phyloP scores from a whole-genome alignment of 345 rosid genomes.

The Hibiscus trionum region DNA sequence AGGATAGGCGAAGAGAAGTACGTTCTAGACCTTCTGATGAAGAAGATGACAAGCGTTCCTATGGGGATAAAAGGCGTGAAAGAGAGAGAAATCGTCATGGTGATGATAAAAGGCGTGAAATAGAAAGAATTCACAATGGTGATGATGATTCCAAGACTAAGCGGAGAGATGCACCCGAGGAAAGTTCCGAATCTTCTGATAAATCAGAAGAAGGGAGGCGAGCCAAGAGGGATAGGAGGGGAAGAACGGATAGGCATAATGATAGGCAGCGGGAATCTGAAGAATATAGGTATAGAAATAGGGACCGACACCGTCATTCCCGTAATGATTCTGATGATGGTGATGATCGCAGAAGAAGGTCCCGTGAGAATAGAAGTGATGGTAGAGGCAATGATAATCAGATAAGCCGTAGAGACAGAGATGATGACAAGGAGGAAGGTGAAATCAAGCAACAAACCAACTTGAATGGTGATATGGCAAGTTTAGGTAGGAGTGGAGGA shows the following conservation, averaged over 20 bases:
- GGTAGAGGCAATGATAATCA: constrained; percentile 11
- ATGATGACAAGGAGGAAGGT: constrained; percentile 18
- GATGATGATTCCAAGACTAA: not conserved
- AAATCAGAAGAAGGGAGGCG: constrained; percentile 3
- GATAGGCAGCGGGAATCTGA: constrained; percentile 21
- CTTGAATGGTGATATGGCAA: constrained; percentile 22
- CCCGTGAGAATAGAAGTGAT: constrained; percentile 15
- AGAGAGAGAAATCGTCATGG: constrained; percentile 12
- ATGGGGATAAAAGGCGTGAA: constrained; percentile 17
- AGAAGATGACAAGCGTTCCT: constrained; percentile 7
- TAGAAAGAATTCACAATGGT: constrained; percentile 9
- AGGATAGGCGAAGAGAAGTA: not conserved
- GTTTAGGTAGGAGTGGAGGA: constrained; percentile 64
- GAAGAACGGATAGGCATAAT: constrained; percentile 4
- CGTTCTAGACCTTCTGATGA: not conserved
- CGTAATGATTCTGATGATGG: not conserved
- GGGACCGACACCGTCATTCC: not conserved
- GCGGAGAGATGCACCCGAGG: not conserved
- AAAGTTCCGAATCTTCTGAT: not conserved
- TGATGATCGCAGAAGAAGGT: not conserved
- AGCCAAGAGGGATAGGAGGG: constrained; percentile 1
- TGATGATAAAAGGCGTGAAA: constrained; percentile 13
- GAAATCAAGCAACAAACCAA: constrained; percentile 33
- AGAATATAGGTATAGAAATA: constrained; percentile 10
- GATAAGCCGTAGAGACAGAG: not conserved